Conservation (phyloP, 257 asterid genomes). For the Solanum etuberosum region DNA sequence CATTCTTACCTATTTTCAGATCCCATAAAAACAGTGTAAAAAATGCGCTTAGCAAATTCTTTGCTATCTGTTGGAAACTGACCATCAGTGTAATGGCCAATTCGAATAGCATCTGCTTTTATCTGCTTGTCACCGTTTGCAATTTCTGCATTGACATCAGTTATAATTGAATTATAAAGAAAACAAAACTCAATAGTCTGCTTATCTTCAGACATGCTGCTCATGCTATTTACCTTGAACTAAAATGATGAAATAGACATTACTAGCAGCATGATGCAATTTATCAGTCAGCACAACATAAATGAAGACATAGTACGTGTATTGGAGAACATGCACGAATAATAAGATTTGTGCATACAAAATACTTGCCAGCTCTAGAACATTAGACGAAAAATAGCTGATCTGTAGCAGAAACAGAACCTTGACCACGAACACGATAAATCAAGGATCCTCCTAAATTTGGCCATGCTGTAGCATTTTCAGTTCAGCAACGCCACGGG, state of each 20-base stretch:
- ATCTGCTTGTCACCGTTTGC: conserved; percentile 74
- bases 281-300: background rate
- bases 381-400: background rate
- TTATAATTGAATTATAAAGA: background rate
- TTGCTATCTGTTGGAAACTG: conserved; percentile 73
- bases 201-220: background rate
- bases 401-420: background rate
- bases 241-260: background rate
- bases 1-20: conserved; percentile 75
- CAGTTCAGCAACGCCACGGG: background rate
- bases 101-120: conserved; percentile 79
- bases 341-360: background rate
- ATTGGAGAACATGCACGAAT: background rate
- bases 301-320: background rate
- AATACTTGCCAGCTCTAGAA: background rate
- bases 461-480: background rate
- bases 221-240: background rate
- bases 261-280: background rate
- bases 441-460: background rate
- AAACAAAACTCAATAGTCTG: background rate
- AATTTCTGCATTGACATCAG: conserved; percentile 41
- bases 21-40: conserved; percentile 91
- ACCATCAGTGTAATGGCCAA: conserved; percentile 72
- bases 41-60: conserved; percentile 85
- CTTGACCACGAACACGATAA: background rate